Percentiles rank a stretch among this genome's conserved stretches.
Evolutionary conservation across 768 basidiomycete genomes (phyloP).

Genomic region (Clitopilus hobsonii): DNA sequence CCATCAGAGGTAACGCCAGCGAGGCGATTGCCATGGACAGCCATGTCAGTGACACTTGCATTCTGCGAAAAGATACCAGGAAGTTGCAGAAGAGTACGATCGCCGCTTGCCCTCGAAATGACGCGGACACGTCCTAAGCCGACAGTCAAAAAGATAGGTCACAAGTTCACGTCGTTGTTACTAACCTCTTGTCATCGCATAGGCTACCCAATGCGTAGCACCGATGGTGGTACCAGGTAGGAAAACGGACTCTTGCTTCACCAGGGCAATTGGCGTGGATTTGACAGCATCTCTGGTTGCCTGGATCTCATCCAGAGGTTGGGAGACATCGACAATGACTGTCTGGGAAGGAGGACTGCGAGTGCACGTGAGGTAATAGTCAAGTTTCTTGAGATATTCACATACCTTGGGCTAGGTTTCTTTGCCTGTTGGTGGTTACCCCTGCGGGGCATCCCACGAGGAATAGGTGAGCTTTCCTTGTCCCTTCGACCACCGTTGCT

Average conservation of each 20-base stretch:
- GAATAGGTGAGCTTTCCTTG: conserved; percentile 69
- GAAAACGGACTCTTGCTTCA: conserved; percentile 82
- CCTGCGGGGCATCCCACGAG: conserved; percentile 30
- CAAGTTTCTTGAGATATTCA: background rate
- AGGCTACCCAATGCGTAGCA: conserved; percentile 89
- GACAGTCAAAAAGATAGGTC: conserved; percentile 2
- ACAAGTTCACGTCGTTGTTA: background rate
- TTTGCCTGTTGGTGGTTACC: conserved; percentile 35
- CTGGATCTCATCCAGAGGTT: conserved; percentile 67
- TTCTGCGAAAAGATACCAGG: conserved; percentile 54
- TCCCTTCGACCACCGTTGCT: conserved; percentile 39
- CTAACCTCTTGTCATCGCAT: conserved; percentile 82
- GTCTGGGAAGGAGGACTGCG: conserved; percentile 60
- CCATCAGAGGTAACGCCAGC: conserved; percentile 87
- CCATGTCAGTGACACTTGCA: conserved; percentile 80
- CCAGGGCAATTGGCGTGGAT: conserved; percentile 86
- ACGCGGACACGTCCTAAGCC: conserved; percentile 72
- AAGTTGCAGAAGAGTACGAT: conserved; percentile 80
- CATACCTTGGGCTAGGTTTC: conserved; percentile 52
- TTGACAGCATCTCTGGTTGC: conserved; percentile 74
- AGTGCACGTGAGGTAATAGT: conserved; percentile 4
- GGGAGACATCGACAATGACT: conserved; percentile 73
- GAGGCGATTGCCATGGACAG: conserved; percentile 75
- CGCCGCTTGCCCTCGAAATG: conserved; percentile 84
- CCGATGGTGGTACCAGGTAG: conserved; percentile 85